phyloP scores from a whole-genome alignment of 2,329 filamentous ascomycete genomes.

The Xylaria polymorpha region DNA sequence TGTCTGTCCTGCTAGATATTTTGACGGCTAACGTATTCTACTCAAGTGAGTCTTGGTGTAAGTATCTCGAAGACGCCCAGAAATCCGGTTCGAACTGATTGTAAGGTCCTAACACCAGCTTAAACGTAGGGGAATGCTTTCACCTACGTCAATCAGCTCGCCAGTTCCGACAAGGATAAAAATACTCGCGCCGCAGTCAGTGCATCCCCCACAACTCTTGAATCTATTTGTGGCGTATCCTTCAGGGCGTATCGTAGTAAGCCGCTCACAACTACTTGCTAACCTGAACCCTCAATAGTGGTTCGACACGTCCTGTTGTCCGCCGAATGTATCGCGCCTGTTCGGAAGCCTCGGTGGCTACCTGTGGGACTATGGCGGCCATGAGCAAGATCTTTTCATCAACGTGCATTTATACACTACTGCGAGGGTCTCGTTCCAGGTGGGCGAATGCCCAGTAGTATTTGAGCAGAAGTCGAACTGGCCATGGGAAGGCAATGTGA shows the following conservation, averaged over 20 bases:
- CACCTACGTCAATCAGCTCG: conserved; percentile 71
- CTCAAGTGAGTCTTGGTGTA: conserved; percentile 61
- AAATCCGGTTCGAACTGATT: no score
- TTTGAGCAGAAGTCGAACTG: conserved; percentile 65
- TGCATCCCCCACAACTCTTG: background rate
- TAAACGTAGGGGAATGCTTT: conserved; percentile 61
- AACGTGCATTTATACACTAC: conserved; percentile 68
- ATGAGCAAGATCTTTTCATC: conserved; percentile 52
- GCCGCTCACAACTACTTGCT: background rate
- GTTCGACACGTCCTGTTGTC: conserved; percentile 71
- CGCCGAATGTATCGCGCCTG: conserved; percentile 67
- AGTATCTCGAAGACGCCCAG: conserved; percentile 4
- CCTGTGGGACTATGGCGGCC: conserved; percentile 59
- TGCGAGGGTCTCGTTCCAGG: conserved; percentile 57
- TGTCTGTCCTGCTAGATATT: background rate
- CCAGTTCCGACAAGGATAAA: conserved; percentile 61
- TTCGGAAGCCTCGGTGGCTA: conserved; percentile 68
- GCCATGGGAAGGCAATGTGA: conserved; percentile 66
- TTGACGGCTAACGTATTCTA: conserved; percentile 10
- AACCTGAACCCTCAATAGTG: conserved; percentile 51
- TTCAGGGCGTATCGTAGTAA: conserved; percentile 1
- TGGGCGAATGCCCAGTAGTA: conserved; percentile 50
- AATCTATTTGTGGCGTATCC: background rate
- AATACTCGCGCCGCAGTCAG: conserved; percentile 59
- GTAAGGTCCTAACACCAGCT: conserved; percentile 1